Conservation (phyloP, 2,329 filamentous ascomycete species). For the Fusarium xylarioides region DNA sequence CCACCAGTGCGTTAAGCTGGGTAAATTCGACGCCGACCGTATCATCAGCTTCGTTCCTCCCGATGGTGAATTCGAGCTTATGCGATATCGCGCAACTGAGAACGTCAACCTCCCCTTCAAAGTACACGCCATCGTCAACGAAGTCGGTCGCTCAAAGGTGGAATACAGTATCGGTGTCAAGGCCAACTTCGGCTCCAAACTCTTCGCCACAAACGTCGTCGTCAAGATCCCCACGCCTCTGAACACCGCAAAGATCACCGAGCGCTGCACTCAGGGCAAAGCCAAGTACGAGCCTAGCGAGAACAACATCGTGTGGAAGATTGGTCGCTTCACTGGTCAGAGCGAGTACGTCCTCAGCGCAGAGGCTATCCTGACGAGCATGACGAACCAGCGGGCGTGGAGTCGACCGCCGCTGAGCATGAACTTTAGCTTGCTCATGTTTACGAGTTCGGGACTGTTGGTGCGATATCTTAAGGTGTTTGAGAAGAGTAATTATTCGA, state of each 20-base stretch:
- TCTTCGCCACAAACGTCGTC: constrained; percentile 96
- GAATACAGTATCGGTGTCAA: constrained; percentile 98
- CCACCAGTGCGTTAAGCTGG: constrained; percentile 97
- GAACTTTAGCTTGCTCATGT: constrained; percentile 96
- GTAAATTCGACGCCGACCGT: constrained; percentile 94
- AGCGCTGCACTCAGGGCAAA: constrained; percentile 93
- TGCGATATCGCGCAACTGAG: constrained; percentile 97
- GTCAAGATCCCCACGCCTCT: constrained; percentile 94
- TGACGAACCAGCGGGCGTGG: constrained; percentile 99
- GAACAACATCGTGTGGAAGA: constrained; percentile 99
- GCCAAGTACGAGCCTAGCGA: constrained; percentile 98
- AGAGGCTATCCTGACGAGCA: constrained; percentile 91
- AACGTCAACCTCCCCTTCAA: constrained; percentile 99
- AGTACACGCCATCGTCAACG: constrained; percentile 97
- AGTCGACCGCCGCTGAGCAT: constrained; percentile 90
- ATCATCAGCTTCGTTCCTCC: constrained; percentile 98
- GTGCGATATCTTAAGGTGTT: constrained; percentile 98
- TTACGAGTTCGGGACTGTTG: constrained; percentile 90
- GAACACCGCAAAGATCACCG: constrained; percentile 93
- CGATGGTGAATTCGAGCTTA: constrained; percentile 97
- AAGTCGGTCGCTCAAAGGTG: constrained; percentile 95
- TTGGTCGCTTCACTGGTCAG: constrained; percentile 97
- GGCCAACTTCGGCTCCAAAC: constrained; percentile 94
- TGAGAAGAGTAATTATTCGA: constrained; percentile 98
- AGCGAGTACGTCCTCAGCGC: constrained; percentile 95